Evolutionary conservation across 2,329 filamentous ascomycete species (phyloP).

Genomic region (Rhinocladiella similis): DNA sequence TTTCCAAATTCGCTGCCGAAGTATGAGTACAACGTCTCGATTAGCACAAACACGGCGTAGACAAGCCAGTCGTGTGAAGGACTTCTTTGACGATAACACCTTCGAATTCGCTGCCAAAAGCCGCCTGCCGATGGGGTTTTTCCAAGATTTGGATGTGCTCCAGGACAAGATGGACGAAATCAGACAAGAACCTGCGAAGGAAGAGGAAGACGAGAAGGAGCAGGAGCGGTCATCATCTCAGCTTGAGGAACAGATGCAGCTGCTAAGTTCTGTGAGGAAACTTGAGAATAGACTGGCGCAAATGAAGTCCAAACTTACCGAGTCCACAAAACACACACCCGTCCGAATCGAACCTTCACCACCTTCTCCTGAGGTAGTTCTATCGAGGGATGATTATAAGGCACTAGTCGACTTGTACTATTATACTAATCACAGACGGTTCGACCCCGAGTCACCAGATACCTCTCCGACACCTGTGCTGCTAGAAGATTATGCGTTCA

Average conservation of each 20-base stretch:
- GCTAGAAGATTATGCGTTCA: conserved; percentile 29
- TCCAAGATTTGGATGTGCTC: conserved; percentile 22
- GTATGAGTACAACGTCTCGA: neutral
- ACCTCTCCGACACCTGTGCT: conserved; percentile 27
- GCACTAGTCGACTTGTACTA: conserved; percentile 52
- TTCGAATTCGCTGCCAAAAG: conserved; percentile 22
- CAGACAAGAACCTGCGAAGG: conserved; percentile 34
- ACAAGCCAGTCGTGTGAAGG: neutral
- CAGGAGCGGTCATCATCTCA: conserved; percentile 20
- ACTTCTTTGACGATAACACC: conserved; percentile 24
- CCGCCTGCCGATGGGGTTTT: conserved; percentile 25
- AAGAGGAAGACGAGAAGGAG: conserved; percentile 33
- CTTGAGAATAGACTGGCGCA: conserved; percentile 28
- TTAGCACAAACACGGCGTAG: neutral
- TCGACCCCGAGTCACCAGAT: conserved; percentile 29
- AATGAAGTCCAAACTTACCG: conserved; percentile 22
- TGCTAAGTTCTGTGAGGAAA: conserved; percentile 27
- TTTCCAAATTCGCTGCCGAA: neutral
- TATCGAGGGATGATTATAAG: conserved; percentile 46
- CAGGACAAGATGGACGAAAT: conserved; percentile 24
- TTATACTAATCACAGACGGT: conserved; percentile 32
- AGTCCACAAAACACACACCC: neutral
- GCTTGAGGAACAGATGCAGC: conserved; percentile 23
- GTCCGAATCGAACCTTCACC: neutral
- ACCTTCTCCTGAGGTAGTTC: conserved; percentile 24